These are phyloP conservation scores for Ogataea nitratoaversa DNA, from an alignment of 805 yeast species.

Conservation along the genomic window DNA sequence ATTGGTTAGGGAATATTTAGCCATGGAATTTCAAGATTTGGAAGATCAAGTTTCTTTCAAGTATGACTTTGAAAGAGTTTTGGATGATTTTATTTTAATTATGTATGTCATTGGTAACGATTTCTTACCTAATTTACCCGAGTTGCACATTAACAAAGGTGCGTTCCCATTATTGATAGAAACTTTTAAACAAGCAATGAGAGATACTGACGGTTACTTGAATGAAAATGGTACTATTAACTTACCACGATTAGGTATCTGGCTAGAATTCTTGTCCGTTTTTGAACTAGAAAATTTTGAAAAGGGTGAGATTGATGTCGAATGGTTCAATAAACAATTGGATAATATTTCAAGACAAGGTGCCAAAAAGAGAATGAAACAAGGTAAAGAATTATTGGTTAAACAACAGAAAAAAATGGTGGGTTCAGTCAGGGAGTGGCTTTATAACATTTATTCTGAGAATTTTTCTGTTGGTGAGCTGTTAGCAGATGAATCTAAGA, in stretches of 20 bases:
- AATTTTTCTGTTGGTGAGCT: conserved; percentile 31
- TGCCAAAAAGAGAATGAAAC: conserved; percentile 59
- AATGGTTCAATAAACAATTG: conserved; percentile 85
- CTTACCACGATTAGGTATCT: conserved; percentile 61
- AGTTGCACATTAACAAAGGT: conserved; percentile 87
- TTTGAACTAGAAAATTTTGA: conserved; percentile 88
- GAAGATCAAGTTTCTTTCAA: conserved; percentile 59
- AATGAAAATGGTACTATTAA: conserved; percentile 81
- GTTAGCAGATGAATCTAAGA: conserved; percentile 34
- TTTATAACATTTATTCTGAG: conserved; percentile 25
- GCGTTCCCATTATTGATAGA: conserved; percentile 91
- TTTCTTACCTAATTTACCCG: conserved; percentile 95
- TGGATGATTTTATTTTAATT: conserved; percentile 90
- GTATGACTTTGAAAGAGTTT: conserved; percentile 79
- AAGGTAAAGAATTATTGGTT: conserved; percentile 59
- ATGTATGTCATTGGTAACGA: conserved; percentile 97
- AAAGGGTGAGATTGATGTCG: conserved; percentile 74
- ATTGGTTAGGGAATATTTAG: conserved; percentile 84
- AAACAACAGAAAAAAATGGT: conserved; percentile 75
- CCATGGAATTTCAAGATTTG: conserved; percentile 75
- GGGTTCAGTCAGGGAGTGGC: conserved; percentile 52
- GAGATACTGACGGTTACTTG: conserved; percentile 74
- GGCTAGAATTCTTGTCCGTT: conserved; percentile 71
- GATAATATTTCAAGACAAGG: conserved; percentile 75
- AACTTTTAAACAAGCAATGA: conserved; percentile 79